Evolutionary conservation across 257 asterid species (phyloP).

Genomic region (Nicotiana noctiflora): DNA sequence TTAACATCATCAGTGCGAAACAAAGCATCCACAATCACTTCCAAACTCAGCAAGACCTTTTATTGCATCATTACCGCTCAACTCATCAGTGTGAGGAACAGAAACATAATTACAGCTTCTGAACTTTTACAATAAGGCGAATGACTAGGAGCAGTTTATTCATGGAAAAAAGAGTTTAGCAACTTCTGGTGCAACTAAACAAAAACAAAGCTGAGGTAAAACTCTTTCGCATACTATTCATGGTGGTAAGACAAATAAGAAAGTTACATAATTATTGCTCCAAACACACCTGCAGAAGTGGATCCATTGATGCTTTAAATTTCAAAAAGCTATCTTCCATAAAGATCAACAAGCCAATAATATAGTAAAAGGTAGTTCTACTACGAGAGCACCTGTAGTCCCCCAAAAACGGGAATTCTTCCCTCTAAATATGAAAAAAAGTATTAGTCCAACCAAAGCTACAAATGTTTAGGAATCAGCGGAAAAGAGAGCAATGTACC

Average conservation of each 20-base stretch:
- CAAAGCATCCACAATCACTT: constrained; percentile 70
- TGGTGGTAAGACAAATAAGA: background rate
- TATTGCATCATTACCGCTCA: constrained; percentile 10
- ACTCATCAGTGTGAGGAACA: constrained; percentile 12
- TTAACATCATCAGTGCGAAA: constrained; percentile 83
- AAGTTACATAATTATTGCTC: background rate
- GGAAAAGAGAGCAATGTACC: background rate
- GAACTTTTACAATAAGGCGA: background rate
- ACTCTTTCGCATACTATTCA: background rate
- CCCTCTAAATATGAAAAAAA: constrained; percentile 43
- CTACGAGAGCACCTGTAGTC: constrained; percentile 82
- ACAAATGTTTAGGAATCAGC: constrained; percentile 3
- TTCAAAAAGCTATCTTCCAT: constrained; percentile 75
- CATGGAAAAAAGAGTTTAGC: background rate
- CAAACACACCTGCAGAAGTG: constrained; percentile 60
- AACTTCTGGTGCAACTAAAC: background rate
- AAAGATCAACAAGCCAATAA: constrained; percentile 83
- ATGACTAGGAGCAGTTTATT: background rate
- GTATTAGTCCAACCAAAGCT: constrained; percentile 1
- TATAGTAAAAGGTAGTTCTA: constrained; percentile 88
- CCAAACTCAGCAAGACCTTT: constrained; percentile 70
- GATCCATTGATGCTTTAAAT: constrained; percentile 93
- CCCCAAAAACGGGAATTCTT: constrained; percentile 89
- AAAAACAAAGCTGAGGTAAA: background rate
- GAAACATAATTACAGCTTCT: background rate